Conservation (phyloP, 2,329 filamentous ascomycete genomes). For the Didymella segeticola region DNA sequence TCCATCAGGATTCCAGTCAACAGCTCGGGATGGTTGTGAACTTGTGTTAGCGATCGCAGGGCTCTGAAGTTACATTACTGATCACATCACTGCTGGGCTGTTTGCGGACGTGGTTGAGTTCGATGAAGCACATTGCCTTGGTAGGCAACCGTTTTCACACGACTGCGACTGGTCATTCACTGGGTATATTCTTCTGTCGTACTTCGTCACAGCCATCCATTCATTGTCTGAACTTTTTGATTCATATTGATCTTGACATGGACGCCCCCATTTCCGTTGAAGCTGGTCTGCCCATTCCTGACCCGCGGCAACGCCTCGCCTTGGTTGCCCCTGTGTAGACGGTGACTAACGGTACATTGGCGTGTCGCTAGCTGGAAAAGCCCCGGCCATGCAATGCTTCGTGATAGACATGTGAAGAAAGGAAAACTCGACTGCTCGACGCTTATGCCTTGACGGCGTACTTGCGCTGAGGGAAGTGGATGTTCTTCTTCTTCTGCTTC, state of each 20-base stretch:
- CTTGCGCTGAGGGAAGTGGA: conserved; percentile 98
- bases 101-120: too few species aligned
- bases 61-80: too few species aligned
- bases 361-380: conserved; percentile 48
- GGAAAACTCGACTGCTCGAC: conserved; percentile 41
- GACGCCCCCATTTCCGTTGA: conserved; percentile 50
- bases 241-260: conserved; percentile 51
- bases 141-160: too few species aligned
- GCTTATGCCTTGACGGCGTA: conserved; percentile 91
- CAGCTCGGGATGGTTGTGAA: too few species aligned
- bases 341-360: conserved; percentile 50
- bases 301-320: conserved; percentile 42
- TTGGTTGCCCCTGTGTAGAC: conserved; percentile 40
- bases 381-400: conserved; percentile 52
- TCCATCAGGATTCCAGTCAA: too few species aligned
- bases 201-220: conserved; percentile 26
- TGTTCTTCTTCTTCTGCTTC: conserved; percentile 95
- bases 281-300: conserved; percentile 45
- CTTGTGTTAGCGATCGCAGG: too few species aligned
- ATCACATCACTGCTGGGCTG: too few species aligned
- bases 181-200: conserved; percentile 22
- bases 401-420: conserved; percentile 48
- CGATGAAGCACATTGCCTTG: too few species aligned
- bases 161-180: conserved; percentile 6
- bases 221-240: conserved; percentile 49